These are phyloP conservation scores for Arthrobotrys conoides DNA, from an alignment of 2,329 filamentous ascomycete species.

Conservation along the genomic window DNA sequence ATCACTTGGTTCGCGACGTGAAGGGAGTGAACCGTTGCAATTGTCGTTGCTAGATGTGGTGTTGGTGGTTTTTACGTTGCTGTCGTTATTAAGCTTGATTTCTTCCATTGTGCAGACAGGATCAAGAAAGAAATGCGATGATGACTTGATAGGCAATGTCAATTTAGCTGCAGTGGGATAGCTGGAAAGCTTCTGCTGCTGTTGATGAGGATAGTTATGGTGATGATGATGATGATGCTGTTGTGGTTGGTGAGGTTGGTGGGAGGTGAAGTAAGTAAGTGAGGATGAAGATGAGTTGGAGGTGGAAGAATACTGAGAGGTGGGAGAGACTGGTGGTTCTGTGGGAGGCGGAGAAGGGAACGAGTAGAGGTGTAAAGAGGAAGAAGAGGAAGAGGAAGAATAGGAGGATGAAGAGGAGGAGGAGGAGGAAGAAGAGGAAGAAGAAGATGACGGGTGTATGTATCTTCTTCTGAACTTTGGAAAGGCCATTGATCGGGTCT, in stretches of 20 bases:
- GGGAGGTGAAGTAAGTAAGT: slow-evolving; percentile 22
- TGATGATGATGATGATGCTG: not conserved
- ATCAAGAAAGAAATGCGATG: slow-evolving; percentile 51
- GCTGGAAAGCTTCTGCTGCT: not conserved
- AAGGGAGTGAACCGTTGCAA: slow-evolving; percentile 19
- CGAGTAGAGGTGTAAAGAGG: slow-evolving; percentile 46
- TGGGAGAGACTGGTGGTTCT: slow-evolving; percentile 53
- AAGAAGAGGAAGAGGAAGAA: not conserved
- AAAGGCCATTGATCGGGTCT: slow-evolving; percentile 60
- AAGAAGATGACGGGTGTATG: slow-evolving; percentile 49
- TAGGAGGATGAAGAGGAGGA: slow-evolving; percentile 29
- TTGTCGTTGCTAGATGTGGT: not conserved
- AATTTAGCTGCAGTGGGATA: slow-evolving; percentile 1
- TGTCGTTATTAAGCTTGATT: slow-evolving; percentile 12
- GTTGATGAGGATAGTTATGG: not conserved
- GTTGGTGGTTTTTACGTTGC: not conserved
- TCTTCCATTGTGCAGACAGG: slow-evolving; percentile 50
- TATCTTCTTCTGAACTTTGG: slow-evolving; percentile 59
- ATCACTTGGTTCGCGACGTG: slow-evolving; percentile 15
- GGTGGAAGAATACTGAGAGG: slow-evolving; percentile 40
- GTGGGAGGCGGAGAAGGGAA: slow-evolving; percentile 57
- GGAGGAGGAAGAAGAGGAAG: slow-evolving; percentile 19
- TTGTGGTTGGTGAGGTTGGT: not conserved
- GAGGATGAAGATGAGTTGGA: slow-evolving; percentile 33
- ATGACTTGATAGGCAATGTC: slow-evolving; percentile 21